These are phyloP conservation scores for Saururus chinensis DNA, from an alignment of 164 flowering plant species.

Conservation along the genomic window DNA sequence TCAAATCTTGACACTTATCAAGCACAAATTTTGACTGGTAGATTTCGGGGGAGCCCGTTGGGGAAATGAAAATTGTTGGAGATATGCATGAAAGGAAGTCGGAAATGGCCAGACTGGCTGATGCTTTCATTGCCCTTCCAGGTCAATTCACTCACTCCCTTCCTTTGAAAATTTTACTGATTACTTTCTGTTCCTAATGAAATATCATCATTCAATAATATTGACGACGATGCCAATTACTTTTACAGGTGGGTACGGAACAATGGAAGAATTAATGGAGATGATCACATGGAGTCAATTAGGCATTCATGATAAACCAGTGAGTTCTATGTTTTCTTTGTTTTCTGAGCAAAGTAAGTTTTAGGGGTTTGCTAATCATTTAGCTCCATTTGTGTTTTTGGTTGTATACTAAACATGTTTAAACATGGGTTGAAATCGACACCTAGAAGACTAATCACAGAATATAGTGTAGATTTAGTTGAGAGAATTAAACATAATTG, in stretches of 20 bases:
- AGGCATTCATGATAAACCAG: conserved; percentile 30
- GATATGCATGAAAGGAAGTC: conserved; percentile 15
- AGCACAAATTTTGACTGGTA: not conserved
- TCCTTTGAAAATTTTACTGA: not conserved
- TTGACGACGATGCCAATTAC: no score
- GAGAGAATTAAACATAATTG: no score
- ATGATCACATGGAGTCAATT: conserved; percentile 35
- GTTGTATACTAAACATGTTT: no score
- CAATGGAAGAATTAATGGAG: conserved; percentile 35
- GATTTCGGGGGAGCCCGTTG: conserved; percentile 9
- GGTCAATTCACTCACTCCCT: not conserved
- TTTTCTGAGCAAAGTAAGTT: conserved; percentile 8
- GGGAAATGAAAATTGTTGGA: conserved; percentile 12
- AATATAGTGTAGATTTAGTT: no score
- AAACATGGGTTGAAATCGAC: no score
- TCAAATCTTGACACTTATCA: not conserved
- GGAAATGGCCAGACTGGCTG: conserved; percentile 11
- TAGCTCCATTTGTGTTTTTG: not conserved
- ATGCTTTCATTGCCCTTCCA: conserved; percentile 17
- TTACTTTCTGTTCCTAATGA: no score
- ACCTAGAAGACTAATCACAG: no score
- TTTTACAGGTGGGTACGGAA: conserved; percentile 28
- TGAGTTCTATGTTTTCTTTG: conserved; percentile 6
- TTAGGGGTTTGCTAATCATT: not conserved
- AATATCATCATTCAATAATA: no score